Conservation (phyloP, 164 flowering plant genomes). For the Amborella trichopoda region DNA sequence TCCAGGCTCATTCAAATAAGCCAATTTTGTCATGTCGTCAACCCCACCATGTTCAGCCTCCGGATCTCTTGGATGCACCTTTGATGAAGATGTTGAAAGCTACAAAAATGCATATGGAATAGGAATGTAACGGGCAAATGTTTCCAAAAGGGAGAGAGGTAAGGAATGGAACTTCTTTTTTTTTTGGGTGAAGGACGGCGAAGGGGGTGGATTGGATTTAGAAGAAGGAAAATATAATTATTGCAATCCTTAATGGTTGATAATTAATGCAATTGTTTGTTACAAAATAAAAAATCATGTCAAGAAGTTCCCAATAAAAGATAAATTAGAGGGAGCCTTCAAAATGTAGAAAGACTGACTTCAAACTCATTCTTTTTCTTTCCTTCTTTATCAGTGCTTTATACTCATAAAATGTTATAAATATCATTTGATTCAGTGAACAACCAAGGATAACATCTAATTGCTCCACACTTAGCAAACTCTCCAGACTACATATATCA, state of each 20-base stretch:
- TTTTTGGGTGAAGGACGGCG: not conserved
- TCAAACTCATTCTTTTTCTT: too few species aligned
- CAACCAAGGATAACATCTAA: too few species aligned
- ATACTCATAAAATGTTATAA: too few species aligned
- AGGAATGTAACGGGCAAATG: not conserved
- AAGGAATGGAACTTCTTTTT: not conserved
- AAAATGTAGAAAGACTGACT: too few species aligned
- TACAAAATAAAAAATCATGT: too few species aligned
- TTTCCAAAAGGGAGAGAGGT: not conserved
- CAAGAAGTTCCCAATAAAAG: too few species aligned
- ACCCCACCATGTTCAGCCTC: constrained; percentile 80
- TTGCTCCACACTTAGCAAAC: too few species aligned
- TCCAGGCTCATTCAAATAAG: constrained; percentile 95
- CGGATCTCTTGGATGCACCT: constrained; percentile 63
- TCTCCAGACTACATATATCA: too few species aligned
- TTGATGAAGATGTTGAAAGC: constrained; percentile 46
- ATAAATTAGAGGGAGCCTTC: too few species aligned
- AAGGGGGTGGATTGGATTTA: not conserved
- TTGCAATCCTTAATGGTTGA: not conserved
- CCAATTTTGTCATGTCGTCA: constrained; percentile 95
- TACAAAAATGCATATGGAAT: constrained; percentile 6
- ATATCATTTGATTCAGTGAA: too few species aligned
- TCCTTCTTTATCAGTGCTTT: too few species aligned
- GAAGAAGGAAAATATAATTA: not conserved
- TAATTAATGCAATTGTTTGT: too few species aligned